Percentiles rank a stretch among this genome's conserved stretches.
phyloP scores from a whole-genome alignment of 2,329 filamentous ascomycete species.

The Alternaria solani region DNA sequence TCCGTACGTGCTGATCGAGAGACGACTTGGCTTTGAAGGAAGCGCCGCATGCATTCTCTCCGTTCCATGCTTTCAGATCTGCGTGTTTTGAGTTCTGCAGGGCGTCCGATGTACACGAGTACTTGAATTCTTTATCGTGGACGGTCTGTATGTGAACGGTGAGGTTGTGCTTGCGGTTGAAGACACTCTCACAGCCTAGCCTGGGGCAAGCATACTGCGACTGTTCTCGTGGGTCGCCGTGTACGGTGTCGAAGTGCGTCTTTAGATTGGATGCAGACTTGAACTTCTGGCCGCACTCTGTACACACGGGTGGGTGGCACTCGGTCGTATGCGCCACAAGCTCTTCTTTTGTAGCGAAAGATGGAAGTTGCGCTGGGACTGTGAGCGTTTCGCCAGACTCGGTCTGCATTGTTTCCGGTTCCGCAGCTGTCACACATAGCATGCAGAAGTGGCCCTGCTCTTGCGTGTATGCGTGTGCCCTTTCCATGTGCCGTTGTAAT shows the following conservation, averaged over 20 bases:
- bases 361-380: constrained; percentile 19
- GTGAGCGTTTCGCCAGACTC: neutral
- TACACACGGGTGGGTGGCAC: constrained; percentile 76
- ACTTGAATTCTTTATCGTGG: constrained; percentile 76
- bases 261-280: constrained; percentile 63
- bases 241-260: constrained; percentile 76
- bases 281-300: constrained; percentile 75
- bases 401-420: constrained; percentile 40
- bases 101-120: constrained; percentile 77
- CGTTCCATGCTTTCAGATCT: constrained; percentile 69
- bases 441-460: constrained; percentile 74
- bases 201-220: constrained; percentile 71
- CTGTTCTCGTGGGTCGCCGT: constrained; percentile 54
- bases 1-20: constrained; percentile 84
- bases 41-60: constrained; percentile 74
- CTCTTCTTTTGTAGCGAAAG: constrained; percentile 74
- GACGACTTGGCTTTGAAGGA: constrained; percentile 79
- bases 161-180: constrained; percentile 85
- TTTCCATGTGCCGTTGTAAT: constrained; percentile 74
- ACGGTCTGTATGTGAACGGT: constrained; percentile 79
- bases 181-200: constrained; percentile 74
- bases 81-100: constrained; percentile 62
- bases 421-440: constrained; percentile 64
- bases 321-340: constrained; percentile 77
- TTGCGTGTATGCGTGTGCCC: constrained; percentile 70